Conservation (phyloP, 1,284 basidiomycete genomes). For the Pseudozyma flocculosa region DNA sequence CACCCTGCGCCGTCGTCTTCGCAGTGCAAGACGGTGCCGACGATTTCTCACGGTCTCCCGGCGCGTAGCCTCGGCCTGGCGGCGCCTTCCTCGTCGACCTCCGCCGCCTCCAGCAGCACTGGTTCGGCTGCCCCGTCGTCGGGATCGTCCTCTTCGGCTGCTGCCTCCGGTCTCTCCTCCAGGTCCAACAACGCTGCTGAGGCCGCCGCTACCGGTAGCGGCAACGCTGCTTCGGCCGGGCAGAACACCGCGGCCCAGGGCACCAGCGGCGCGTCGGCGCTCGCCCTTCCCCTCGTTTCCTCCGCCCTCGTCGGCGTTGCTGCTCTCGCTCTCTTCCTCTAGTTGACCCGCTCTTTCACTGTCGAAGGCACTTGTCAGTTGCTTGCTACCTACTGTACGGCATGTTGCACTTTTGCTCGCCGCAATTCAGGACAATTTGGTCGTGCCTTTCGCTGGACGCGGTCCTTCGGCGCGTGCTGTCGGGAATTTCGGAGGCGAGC, state of each 20-base stretch:
- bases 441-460: no score
- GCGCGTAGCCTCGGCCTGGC: no score
- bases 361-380: no score
- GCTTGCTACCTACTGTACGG: no score
- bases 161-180: not conserved
- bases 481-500: no score
- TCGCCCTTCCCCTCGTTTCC: constrained; percentile 17
- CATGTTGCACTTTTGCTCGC: no score
- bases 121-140: constrained; percentile 6
- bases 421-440: no score
- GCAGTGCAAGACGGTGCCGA: constrained; percentile 16
- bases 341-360: no score
- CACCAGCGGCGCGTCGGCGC: constrained; percentile 15
- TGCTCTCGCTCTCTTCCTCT: no score
- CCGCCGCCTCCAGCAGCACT: constrained; percentile 40
- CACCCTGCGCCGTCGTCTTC: constrained; percentile 27
- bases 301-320: no score
- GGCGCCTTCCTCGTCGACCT: constrained; percentile 47
- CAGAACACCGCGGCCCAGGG: constrained; percentile 1
- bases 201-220: constrained; percentile 2
- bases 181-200: not conserved
- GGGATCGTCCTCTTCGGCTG: not conserved
- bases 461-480: no score
- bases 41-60: constrained; percentile 24
- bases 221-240: constrained; percentile 5